Evolutionary conservation across 106 monocot genomes (phyloP).

Genomic region (Platanthera guangdongensis): DNA sequence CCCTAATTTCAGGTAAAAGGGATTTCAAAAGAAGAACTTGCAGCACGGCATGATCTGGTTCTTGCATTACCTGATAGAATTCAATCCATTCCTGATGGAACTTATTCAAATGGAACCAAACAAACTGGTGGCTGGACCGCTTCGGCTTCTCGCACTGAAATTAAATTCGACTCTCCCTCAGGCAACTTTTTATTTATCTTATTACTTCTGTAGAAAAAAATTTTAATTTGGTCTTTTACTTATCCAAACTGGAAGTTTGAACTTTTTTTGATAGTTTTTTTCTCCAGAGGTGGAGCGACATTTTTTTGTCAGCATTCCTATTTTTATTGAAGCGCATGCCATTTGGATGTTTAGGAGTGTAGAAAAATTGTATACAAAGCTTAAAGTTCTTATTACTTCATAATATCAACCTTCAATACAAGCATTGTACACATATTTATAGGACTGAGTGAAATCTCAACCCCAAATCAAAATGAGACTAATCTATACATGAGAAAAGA

Average conservation of each 20-base stretch:
- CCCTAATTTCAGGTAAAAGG: conserved; percentile 65
- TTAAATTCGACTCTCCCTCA: conserved; percentile 65
- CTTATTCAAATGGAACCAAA: conserved; percentile 38
- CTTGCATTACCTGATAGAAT: conserved; percentile 82
- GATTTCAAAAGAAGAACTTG: conserved; percentile 78
- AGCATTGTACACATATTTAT: no score
- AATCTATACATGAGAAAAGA: no score
- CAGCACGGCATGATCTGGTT: conserved; percentile 70
- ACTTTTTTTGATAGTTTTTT: neutral
- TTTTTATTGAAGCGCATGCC: neutral
- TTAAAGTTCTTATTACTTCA: no score
- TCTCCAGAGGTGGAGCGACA: neutral
- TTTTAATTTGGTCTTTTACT: neutral
- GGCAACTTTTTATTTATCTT: conserved; percentile 9
- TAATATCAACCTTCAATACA: no score
- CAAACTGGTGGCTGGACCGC: conserved; percentile 63
- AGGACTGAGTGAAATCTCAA: no score
- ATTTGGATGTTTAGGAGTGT: neutral
- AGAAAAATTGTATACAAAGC: no score
- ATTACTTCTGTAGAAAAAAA: neutral
- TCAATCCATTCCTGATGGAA: conserved; percentile 87
- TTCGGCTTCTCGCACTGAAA: conserved; percentile 76
- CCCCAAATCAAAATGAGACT: no score
- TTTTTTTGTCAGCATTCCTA: neutral
- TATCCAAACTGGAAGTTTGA: neutral